Conservation (phyloP, 768 basidiomycete species). For the Podaxis sp. region DNA sequence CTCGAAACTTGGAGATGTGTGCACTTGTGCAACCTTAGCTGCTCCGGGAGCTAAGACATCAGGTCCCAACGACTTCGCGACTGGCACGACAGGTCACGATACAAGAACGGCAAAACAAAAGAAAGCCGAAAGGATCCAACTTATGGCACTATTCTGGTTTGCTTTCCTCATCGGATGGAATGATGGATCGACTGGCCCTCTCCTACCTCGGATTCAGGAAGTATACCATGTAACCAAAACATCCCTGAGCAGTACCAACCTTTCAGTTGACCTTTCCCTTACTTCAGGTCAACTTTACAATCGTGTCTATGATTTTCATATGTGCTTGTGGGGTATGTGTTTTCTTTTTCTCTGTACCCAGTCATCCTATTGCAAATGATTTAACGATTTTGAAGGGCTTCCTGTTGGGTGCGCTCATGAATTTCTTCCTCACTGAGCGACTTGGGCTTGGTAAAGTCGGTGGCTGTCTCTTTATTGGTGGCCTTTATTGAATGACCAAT, state of each 20-base stretch:
- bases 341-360: not conserved
- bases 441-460: constrained; percentile 39
- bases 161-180: constrained; percentile 73
- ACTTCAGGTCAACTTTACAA: constrained; percentile 41
- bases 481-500: not conserved
- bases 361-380: not conserved
- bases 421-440: constrained; percentile 32
- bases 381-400: constrained; percentile 28
- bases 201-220: constrained; percentile 66
- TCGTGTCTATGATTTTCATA: constrained; percentile 62
- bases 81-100: not conserved
- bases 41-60: not conserved
- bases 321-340: constrained; percentile 30
- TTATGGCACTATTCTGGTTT: constrained; percentile 47
- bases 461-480: not conserved
- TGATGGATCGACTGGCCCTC: constrained; percentile 69
- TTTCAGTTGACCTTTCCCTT: too few relatives aligned
- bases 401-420: constrained; percentile 32
- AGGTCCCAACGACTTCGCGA: not conserved
- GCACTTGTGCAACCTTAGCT: not conserved
- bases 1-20: too few relatives aligned
- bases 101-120: constrained; percentile 19
- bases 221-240: constrained; percentile 37
- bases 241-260: not conserved
- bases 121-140: constrained; percentile 35